Base-by-base conservation (phyloP, 331 rosid species). In the Rosa hybrid region DNA sequence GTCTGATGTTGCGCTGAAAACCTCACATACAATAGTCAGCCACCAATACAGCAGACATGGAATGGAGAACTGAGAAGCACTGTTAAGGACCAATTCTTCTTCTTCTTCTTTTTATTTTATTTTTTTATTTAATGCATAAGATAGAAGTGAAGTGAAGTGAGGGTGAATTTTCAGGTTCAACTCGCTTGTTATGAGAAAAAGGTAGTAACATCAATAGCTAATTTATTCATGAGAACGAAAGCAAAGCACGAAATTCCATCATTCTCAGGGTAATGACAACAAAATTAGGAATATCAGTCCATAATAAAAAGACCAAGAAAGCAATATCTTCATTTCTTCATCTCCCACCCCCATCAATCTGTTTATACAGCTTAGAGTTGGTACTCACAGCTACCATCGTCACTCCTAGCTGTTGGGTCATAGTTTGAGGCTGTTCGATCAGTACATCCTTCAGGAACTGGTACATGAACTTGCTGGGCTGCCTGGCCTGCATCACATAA, bases 401-500 rank as follows among this genome's bases (percentile, higher is more conserved):
- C 89, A 34, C 86, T 83, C 72, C 84, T 80, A 5, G 89, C 89
- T 27, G 84, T 77, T 68, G 89, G 89, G 69, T 86, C 84, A 34
- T 59, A 83, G 86, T 83, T 86, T 65, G 59, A 4, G 8, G 89
- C 89, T 48, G 77, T 54, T 30, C 70, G 83, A 69, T 86, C 89
- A 12, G 83, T 80, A 42, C 86, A 86, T 42, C 89, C 89, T 80
- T 86, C 89, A 21, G 89, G 84, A 53, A 83, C 84, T 13, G 89
- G 84, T 12, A 86, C 71, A 1, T 67, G 71, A 73, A 83, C 67
- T 77, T 86, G 86, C 20, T 86, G 86, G 54, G 86, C 86, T 14
- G 86, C 84, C 77, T 86, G 64, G 41, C 89, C 86, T 86, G 84
- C 77, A 71, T 48, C 21, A 21, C 30, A 72, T 30, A 6, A 68